Conservation (phyloP, 495 filamentous ascomycete species). For the Aspergillus cavernicola region DNA sequence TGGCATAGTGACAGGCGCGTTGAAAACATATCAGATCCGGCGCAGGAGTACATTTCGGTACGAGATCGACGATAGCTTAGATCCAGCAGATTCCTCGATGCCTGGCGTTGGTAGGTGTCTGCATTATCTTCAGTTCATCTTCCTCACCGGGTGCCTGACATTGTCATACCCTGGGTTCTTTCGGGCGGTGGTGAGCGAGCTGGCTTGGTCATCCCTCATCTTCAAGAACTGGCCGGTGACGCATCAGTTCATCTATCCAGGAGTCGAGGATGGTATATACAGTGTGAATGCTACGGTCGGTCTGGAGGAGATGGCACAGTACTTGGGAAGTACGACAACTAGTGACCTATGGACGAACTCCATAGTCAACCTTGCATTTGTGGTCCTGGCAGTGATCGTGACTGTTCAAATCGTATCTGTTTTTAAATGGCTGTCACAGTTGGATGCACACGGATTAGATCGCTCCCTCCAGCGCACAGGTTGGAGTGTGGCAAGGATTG, state of each 20-base stretch:
- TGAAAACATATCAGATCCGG: neutral
- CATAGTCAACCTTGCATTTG: constrained; percentile 12
- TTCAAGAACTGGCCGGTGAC: constrained; percentile 16
- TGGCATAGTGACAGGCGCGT: constrained; percentile 1
- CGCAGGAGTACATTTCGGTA: constrained; percentile 15
- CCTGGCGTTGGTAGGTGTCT: constrained; percentile 12
- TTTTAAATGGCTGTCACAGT: neutral
- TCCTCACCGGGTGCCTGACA: constrained; percentile 15
- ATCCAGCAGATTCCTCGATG: constrained; percentile 11
- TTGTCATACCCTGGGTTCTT: constrained; percentile 18
- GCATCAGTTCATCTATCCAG: constrained; percentile 15
- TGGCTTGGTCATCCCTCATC: constrained; percentile 18
- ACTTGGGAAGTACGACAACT: constrained; percentile 10
- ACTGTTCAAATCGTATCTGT: neutral
- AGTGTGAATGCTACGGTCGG: constrained; percentile 11
- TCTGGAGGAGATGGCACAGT: constrained; percentile 15
- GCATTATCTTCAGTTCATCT: constrained; percentile 20
- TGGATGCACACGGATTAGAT: neutral
- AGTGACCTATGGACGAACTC: constrained; percentile 18
- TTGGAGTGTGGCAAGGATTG: constrained; percentile 13
- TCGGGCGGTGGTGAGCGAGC: constrained; percentile 2
- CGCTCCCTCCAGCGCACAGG: constrained; percentile 6
- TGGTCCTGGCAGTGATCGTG: constrained; percentile 6
- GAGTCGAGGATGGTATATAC: constrained; percentile 10
- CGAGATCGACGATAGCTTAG: constrained; percentile 5